Base-by-base conservation (phyloP, 2,329 filamentous ascomycete genomes). In the Talaromyces pinophilus region DNA sequence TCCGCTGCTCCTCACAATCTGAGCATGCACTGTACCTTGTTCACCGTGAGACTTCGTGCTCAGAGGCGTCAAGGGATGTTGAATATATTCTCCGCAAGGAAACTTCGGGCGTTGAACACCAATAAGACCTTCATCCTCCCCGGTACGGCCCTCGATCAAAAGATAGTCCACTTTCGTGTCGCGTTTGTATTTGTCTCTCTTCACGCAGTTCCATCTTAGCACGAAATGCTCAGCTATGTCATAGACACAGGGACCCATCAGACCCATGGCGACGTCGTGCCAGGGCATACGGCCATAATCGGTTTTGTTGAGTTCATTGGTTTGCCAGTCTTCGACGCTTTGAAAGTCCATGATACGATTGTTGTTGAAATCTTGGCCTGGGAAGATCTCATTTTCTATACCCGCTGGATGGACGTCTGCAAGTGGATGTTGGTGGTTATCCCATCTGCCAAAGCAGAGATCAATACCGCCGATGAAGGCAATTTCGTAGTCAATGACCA, bases 351-450 rank as follows among this genome's bases (percentile, higher is more conserved):
- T 91, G 71, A 98, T 89, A 44, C 94, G 88, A 77, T 97, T 97
- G 79, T 98, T 98, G 79, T 98, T 98, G 83, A 96, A 98, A 73
- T 99, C 95, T 75, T 99, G 95, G 0, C 95, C 95, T 0, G 95
- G 93, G 84, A 92, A 99, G 22, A 97, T 84, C 77, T 97, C 93
- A 64, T 93, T 87, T 15, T 86, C 83, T 19, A 97, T 86, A 22
- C 91, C 92, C 52, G 90, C 88, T 0, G 94, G 94, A 75, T 98
- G 93, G 0, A 93, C 88, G 76, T 98, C 95, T 0, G 94, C 86
- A 15, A 97, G 84, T 1, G 89, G 86, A 79, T 98, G 95, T 73
- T 96, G 92, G 69, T 91, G 87, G 64, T 86, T 86, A 74, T 99
- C 95, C 93, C 93, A 98, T 63, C 95, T 88, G 8, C 95, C 95